A percentile compares a stretch with the other conserved stretches of the same genome.
Evolutionary conservation across 306 rosid species (phyloP).

Genomic region (Amphicarpaea edgeworthii): DNA sequence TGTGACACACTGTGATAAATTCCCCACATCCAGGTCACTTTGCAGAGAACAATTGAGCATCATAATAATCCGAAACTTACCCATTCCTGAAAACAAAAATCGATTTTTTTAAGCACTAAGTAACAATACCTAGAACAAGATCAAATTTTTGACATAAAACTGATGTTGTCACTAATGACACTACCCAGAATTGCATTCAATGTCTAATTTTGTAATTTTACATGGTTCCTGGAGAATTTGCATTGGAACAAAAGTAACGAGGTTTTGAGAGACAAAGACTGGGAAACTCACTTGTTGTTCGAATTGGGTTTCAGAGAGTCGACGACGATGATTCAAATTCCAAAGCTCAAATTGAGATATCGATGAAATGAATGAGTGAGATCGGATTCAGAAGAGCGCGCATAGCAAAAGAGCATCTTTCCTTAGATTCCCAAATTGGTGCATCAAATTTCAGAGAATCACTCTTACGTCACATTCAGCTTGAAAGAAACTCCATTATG

Average conservation of each 20-base stretch:
- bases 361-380: not conserved
- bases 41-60: not conserved
- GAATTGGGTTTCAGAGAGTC: not conserved
- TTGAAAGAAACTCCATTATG: no score
- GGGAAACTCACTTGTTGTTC: not conserved
- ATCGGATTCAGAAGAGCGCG: constrained; percentile 18
- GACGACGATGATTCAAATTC: not conserved
- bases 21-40: not conserved
- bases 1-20: not conserved
- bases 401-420: not conserved
- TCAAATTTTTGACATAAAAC: not conserved
- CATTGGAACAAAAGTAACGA: not conserved
- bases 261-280: not conserved
- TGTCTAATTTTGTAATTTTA: not conserved
- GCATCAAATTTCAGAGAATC: not conserved
- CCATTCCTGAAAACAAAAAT: constrained; percentile 25
- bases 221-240: not conserved
- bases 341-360: not conserved
- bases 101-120: not conserved
- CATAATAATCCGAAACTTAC: not conserved
- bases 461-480: not conserved
- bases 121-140: constrained; percentile 9
- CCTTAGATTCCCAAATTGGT: not conserved
- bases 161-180: not conserved
- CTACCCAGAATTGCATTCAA: not conserved